Percentiles rank a stretch among this genome's conserved stretches.
phyloP scores from a whole-genome alignment of 1,284 basidiomycete species.

The Boletus sp. region DNA sequence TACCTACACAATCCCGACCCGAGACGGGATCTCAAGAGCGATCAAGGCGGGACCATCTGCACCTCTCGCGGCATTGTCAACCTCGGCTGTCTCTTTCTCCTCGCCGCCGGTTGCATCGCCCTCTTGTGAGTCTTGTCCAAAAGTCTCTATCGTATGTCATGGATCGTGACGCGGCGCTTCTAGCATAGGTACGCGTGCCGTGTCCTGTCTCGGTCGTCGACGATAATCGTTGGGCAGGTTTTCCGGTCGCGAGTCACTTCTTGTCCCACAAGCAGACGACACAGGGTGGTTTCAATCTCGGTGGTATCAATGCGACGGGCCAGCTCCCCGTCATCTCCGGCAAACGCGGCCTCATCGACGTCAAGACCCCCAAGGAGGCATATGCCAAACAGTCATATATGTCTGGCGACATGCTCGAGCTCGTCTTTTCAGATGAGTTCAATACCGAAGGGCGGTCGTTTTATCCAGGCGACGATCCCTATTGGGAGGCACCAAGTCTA shows the following conservation, averaged over 20 bases:
- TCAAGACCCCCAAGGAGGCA: conserved; percentile 63
- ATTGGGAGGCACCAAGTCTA: conserved; percentile 67
- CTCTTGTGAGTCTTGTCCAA: conserved; percentile 32
- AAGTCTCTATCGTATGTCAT: not conserved
- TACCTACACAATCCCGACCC: conserved; percentile 34
- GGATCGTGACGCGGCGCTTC: conserved; percentile 2
- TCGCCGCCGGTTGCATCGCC: conserved; percentile 33
- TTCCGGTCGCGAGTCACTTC: conserved; percentile 36
- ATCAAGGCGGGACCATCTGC: conserved; percentile 39
- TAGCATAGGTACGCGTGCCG: conserved; percentile 23
- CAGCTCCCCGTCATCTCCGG: conserved; percentile 64
- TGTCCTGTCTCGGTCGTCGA: not conserved
- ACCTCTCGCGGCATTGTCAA: conserved; percentile 42
- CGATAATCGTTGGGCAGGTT: conserved; percentile 22
- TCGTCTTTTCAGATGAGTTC: conserved; percentile 73
- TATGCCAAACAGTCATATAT: conserved; percentile 58
- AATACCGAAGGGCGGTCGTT: conserved; percentile 57
- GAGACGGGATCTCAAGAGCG: conserved; percentile 33
- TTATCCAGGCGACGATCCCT: conserved; percentile 51
- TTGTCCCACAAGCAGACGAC: conserved; percentile 36
- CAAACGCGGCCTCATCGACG: conserved; percentile 71
- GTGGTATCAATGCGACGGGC: conserved; percentile 49
- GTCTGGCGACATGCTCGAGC: conserved; percentile 44
- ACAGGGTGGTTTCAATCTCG: conserved; percentile 47
- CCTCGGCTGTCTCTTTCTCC: conserved; percentile 43